These are phyloP conservation scores for Penicillium psychrosexuale DNA, from an alignment of 2,329 filamentous ascomycete genomes.

Conservation along the genomic window DNA sequence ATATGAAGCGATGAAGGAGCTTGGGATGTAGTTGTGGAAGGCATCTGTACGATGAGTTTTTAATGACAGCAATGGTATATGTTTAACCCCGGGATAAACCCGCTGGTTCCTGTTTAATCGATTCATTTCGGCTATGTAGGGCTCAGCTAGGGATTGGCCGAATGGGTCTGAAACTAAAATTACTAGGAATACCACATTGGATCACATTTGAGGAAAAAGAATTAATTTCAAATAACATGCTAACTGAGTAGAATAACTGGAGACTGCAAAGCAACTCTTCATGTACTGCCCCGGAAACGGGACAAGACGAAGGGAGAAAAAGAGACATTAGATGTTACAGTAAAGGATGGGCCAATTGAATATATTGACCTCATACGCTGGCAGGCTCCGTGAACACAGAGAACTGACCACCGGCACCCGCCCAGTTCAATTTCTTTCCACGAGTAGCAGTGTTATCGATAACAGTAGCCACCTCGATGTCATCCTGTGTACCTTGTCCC, in stretches of 20 bases:
- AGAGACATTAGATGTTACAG: not conserved
- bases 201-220: not conserved
- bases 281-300: not conserved
- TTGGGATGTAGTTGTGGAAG: constrained; percentile 20
- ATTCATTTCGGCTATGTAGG: not conserved
- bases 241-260: not conserved
- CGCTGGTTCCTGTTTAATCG: not conserved
- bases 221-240: not conserved
- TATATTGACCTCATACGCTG: constrained; percentile 12
- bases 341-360: not conserved
- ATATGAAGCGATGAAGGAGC: constrained; percentile 61
- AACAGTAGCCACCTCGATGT: constrained; percentile 70
- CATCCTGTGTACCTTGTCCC: constrained; percentile 72
- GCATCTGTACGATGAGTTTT: not conserved
- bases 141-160: not conserved
- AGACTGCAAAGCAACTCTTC: not conserved
- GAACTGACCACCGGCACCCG: constrained; percentile 85
- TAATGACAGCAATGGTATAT: constrained; percentile 10
- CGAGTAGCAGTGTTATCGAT: constrained; percentile 83
- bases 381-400: constrained; percentile 41
- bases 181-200: not conserved
- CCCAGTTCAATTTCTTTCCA: constrained; percentile 69
- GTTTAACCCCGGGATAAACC: not conserved
- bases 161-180: not conserved
- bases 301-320: not conserved